Evolutionary conservation across 495 filamentous ascomycete genomes (phyloP).

Genomic region (Xylaria castorea): DNA sequence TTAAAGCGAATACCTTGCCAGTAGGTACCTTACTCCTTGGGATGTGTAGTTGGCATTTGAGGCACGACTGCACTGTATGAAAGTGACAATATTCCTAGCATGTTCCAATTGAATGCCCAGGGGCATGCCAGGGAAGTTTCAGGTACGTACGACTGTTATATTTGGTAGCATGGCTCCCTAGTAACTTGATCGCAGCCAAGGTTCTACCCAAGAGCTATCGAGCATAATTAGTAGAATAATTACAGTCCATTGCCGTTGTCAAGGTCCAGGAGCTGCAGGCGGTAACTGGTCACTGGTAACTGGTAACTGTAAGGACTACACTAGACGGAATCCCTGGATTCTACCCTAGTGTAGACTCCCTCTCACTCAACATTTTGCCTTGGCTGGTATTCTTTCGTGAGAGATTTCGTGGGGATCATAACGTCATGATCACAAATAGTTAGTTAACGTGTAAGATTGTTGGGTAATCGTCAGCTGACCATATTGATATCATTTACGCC

Average conservation of each 20-base stretch:
- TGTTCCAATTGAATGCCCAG: not conserved
- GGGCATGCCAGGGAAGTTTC: slow-evolving; percentile 23
- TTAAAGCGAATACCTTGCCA: not conserved
- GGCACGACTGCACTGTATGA: slow-evolving; percentile 8
- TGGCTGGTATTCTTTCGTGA: not conserved
- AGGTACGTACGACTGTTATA: not conserved
- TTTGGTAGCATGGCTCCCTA: not conserved
- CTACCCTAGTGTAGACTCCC: too few species aligned
- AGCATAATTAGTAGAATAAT: not conserved
- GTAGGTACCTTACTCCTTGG: not conserved
- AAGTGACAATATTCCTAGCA: not conserved
- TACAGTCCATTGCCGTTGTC: not conserved
- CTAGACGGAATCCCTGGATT: not conserved
- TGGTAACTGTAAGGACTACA: not conserved
- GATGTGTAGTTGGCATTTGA: not conserved
- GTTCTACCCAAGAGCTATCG: not conserved
- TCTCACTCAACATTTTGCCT: not conserved
- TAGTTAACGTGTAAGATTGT: not conserved
- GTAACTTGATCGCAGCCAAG: not conserved
- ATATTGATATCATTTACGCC: not conserved
- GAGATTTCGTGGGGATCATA: not conserved
- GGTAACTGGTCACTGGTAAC: not conserved
- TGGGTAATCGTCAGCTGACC: slow-evolving; percentile 17
- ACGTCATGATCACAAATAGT: slow-evolving; percentile 13
- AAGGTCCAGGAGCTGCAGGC: not conserved